phyloP scores from a whole-genome alignment of 371 early-diverging fungal genomes.

The Aphelidium insulamus region DNA sequence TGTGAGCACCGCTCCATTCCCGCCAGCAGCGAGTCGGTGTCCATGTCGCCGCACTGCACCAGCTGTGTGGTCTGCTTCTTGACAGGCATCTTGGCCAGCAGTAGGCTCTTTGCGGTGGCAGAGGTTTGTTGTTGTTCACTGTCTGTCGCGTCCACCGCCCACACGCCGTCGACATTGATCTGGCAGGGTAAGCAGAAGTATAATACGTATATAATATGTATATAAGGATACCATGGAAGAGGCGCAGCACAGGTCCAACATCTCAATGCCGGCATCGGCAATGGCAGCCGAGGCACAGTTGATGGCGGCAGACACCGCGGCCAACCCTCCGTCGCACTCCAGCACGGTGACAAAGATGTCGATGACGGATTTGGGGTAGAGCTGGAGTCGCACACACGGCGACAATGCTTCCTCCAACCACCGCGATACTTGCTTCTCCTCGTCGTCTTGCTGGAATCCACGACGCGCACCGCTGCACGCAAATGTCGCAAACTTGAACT shows the following conservation, averaged over 20 bases:
- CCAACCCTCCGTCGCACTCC: slow-evolving; percentile 58
- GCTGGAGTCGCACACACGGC: slow-evolving; percentile 66
- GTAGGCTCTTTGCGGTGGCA: too few species aligned
- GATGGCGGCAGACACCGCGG: slow-evolving; percentile 62
- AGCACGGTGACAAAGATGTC: slow-evolving; percentile 67
- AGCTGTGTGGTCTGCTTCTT: too few species aligned
- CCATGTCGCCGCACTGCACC: too few species aligned
- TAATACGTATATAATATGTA: too few species aligned
- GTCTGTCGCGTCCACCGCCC: too few species aligned
- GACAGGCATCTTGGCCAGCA: too few species aligned
- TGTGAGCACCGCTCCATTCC: too few species aligned
- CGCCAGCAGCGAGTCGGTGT: too few species aligned
- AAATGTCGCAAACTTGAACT: slow-evolving; percentile 75
- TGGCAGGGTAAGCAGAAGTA: too few species aligned
- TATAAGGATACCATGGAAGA: slow-evolving; percentile 52
- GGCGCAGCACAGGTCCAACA: slow-evolving; percentile 71
- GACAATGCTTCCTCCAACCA: slow-evolving; percentile 50
- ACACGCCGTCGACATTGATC: too few species aligned
- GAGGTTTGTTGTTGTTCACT: too few species aligned
- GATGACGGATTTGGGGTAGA: slow-evolving; percentile 66
- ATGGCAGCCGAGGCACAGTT: slow-evolving; percentile 66
- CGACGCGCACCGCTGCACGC: slow-evolving; percentile 38
- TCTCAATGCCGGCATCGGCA: slow-evolving; percentile 83
- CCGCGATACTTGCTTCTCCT: slow-evolving; percentile 59
- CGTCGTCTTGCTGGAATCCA: slow-evolving; percentile 24